Percentiles rank a stretch among this genome's conserved stretches.
Conservation (phyloP, 768 basidiomycete genomes). For the Leccinum rimulosum region DNA sequence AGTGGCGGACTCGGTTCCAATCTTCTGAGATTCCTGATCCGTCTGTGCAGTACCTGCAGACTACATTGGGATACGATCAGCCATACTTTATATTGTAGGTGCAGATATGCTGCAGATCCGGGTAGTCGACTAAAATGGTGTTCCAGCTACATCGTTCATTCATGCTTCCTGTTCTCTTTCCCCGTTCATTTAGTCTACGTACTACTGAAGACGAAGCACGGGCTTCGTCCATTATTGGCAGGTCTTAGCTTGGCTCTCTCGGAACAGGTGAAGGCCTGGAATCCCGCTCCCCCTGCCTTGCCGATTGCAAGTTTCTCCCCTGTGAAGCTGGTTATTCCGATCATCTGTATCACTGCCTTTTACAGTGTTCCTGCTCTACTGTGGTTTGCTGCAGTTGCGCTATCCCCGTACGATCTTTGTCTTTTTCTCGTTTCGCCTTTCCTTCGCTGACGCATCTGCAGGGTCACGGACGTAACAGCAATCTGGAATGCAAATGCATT, state of each 20-base stretch:
- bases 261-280: slow-evolving; percentile 18
- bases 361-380: slow-evolving; percentile 64
- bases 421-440: background rate
- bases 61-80: slow-evolving; percentile 71
- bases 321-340: slow-evolving; percentile 35
- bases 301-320: slow-evolving; percentile 22
- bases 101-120: background rate
- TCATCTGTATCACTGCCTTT: slow-evolving; percentile 34
- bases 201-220: slow-evolving; percentile 43
- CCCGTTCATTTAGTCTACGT: slow-evolving; percentile 80
- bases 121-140: slow-evolving; percentile 1
- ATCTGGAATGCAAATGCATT: slow-evolving; percentile 91
- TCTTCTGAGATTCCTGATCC: slow-evolving; percentile 2
- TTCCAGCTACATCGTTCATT: slow-evolving; percentile 82
- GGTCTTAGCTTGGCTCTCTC: slow-evolving; percentile 53
- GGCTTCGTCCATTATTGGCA: slow-evolving; percentile 46
- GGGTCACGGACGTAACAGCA: slow-evolving; percentile 82
- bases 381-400: slow-evolving; percentile 71
- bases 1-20: slow-evolving; percentile 7
- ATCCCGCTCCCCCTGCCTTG: slow-evolving; percentile 1
- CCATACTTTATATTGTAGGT: slow-evolving; percentile 87
- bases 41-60: slow-evolving; percentile 68
- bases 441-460: slow-evolving; percentile 28
- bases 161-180: slow-evolving; percentile 72
- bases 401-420: slow-evolving; percentile 59